A percentile compares a stretch with the other conserved stretches of the same genome.
Evolutionary conservation across 2,329 filamentous ascomycete genomes (phyloP).

Genomic region (Delphinella strobiligena): DNA sequence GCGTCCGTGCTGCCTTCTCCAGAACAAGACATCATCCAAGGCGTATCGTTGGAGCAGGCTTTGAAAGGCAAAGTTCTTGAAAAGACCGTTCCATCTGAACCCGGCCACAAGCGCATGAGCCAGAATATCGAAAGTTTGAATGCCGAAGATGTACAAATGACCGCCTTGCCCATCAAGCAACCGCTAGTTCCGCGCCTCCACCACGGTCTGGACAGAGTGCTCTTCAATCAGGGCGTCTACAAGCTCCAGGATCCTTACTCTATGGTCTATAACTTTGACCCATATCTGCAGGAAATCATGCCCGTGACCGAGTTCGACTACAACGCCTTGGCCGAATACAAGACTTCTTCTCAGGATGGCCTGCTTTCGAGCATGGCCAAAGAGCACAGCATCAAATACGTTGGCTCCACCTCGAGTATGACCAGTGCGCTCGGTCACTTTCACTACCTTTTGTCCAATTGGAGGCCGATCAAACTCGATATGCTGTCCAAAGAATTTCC

Average conservation of each 20-base stretch:
- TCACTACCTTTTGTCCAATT: constrained; percentile 78
- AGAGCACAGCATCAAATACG: constrained; percentile 62
- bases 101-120: background rate
- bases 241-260: constrained; percentile 80
- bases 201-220: constrained; percentile 72
- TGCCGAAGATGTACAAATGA: background rate
- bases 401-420: constrained; percentile 96
- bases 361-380: constrained; percentile 58
- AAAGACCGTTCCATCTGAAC: too few species aligned
- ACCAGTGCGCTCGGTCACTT: constrained; percentile 79
- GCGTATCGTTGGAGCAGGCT: background rate
- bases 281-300: constrained; percentile 88
- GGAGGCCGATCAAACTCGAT: constrained; percentile 57
- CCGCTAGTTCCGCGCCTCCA: constrained; percentile 50
- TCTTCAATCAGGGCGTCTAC: constrained; percentile 93
- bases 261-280: constrained; percentile 90
- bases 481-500: constrained; percentile 58
- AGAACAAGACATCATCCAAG: too few species aligned
- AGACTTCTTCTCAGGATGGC: constrained; percentile 79
- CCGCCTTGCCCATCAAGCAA: constrained; percentile 24
- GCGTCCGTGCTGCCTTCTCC: too few species aligned
- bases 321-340: constrained; percentile 69
- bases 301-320: constrained; percentile 89
- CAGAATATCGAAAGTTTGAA: background rate
- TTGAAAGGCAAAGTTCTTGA: background rate